These are phyloP conservation scores for Cladosporium velox DNA, from an alignment of 2,329 filamentous ascomycete genomes.

Conservation along the genomic window DNA sequence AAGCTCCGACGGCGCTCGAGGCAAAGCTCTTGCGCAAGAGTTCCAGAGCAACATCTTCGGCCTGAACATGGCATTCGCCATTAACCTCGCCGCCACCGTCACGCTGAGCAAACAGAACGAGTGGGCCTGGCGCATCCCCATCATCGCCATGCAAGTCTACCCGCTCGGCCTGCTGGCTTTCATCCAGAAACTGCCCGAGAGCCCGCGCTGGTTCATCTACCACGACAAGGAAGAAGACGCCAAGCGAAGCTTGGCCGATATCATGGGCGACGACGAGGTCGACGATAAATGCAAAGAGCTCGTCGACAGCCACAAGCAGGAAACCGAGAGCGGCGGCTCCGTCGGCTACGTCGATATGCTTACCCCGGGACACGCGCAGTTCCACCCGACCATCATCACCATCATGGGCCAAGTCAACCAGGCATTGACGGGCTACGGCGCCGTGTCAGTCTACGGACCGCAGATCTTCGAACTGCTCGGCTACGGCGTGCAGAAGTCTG, in stretches of 20 bases:
- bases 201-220: conserved; percentile 59
- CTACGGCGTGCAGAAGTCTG: conserved; percentile 53
- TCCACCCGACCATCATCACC: conserved; percentile 62
- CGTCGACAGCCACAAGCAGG: conserved; percentile 52
- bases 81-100: conserved; percentile 59
- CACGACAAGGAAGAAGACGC: conserved; percentile 55
- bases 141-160: conserved; percentile 63
- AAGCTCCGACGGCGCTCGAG: conserved; percentile 57
- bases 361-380: conserved; percentile 55
- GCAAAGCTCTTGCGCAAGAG: conserved; percentile 62
- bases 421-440: conserved; percentile 54
- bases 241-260: conserved; percentile 48
- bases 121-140: conserved; percentile 64
- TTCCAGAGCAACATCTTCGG: conserved; percentile 67
- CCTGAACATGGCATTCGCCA: conserved; percentile 60
- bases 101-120: conserved; percentile 57
- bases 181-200: conserved; percentile 58
- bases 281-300: conserved; percentile 46
- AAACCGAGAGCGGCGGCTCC: conserved; percentile 41
- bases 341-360: conserved; percentile 61
- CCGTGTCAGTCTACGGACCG: conserved; percentile 63
- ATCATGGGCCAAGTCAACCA: conserved; percentile 66
- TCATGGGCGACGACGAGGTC: conserved; percentile 52
- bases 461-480: conserved; percentile 65
- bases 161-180: conserved; percentile 56